These are phyloP conservation scores for Angophora floribunda DNA, from an alignment of 345 rosid species.

Conservation along the genomic window DNA sequence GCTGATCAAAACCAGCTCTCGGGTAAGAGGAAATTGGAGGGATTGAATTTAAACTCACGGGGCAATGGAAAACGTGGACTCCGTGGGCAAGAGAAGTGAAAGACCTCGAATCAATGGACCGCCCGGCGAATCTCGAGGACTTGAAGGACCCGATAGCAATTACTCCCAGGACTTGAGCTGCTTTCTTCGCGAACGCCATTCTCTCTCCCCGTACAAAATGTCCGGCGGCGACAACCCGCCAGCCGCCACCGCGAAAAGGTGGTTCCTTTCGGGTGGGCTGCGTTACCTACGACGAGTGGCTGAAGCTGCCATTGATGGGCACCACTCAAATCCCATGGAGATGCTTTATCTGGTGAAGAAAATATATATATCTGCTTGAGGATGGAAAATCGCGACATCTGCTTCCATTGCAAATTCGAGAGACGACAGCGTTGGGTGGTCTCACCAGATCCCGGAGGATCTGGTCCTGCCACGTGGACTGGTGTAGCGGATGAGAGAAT, in stretches of 20 bases:
- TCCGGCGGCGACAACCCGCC: not conserved
- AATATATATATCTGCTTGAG: not conserved
- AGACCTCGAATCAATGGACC: constrained; percentile 31
- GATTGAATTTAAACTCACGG: constrained; percentile 29
- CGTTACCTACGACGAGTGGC: not conserved
- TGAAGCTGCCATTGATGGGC: not conserved
- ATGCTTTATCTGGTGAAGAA: not conserved
- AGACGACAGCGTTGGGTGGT: not conserved
- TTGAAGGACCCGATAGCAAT: constrained; percentile 42
- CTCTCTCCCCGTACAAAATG: not conserved
- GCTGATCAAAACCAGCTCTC: not conserved
- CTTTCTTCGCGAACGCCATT: not conserved
- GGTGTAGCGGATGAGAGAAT: not conserved
- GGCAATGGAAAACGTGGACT: constrained; percentile 90
- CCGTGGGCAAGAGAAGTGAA: constrained; percentile 53
- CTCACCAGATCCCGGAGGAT: not conserved
- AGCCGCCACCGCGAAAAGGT: not conserved
- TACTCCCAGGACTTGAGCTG: not conserved
- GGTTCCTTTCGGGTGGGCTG: not conserved
- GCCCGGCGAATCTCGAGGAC: constrained; percentile 27
- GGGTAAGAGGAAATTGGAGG: not conserved
- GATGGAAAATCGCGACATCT: not conserved
- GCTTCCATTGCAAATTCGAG: not conserved
- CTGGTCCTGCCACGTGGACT: not conserved
- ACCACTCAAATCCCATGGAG: not conserved